Evolutionary conservation across 306 rosid genomes (phyloP).

Genomic region (Senna siamea): DNA sequence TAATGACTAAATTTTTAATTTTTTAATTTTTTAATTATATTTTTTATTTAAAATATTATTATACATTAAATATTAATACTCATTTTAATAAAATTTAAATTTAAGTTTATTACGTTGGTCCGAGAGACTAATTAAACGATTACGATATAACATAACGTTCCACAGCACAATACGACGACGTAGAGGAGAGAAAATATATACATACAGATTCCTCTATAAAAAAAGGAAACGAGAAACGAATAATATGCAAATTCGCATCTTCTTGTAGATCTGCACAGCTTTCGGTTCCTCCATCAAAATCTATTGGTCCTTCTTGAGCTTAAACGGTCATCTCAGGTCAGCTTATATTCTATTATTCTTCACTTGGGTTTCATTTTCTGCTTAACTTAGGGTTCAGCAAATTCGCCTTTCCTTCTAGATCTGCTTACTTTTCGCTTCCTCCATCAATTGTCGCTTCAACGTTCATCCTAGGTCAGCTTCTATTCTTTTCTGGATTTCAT

Average conservation of each 20-base stretch:
- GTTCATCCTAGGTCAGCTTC: constrained; percentile 53
- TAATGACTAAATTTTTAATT: no score
- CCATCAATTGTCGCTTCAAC: constrained; percentile 37
- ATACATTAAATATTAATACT: no score
- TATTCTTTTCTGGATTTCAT: constrained; percentile 7
- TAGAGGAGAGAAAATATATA: no score
- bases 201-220: no score
- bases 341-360: neutral
- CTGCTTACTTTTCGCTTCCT: constrained; percentile 54
- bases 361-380: neutral
- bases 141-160: no score
- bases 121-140: no score
- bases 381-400: neutral
- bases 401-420: constrained; percentile 47
- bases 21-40: no score
- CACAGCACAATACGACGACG: no score
- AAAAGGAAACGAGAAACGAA: neutral
- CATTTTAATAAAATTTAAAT: no score
- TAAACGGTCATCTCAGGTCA: constrained; percentile 19
- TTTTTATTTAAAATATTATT: no score
- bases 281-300: neutral
- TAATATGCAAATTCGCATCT: constrained; percentile 33
- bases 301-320: neutral
- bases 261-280: constrained; percentile 4
- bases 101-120: no score